phyloP scores from a whole-genome alignment of 192 early-diverging fungal species.

The Geranomyces michiganensis region DNA sequence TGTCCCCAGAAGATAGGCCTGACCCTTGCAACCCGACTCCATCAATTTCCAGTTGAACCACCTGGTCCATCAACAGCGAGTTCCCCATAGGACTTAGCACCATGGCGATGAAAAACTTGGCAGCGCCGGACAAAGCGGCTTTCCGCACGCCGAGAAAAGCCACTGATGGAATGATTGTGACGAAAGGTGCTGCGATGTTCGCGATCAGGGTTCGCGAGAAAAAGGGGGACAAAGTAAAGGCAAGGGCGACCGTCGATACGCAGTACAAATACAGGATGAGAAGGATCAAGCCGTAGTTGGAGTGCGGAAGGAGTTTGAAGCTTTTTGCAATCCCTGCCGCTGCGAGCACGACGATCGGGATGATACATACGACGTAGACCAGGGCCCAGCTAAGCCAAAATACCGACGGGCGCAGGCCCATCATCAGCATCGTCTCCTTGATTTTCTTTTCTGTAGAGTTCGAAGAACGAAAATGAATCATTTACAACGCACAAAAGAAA shows the following conservation, averaged over 20 bases:
- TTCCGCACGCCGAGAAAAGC: slow-evolving; percentile 23
- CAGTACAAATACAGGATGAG: slow-evolving; percentile 63
- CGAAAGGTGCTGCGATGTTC: slow-evolving; percentile 65
- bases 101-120: slow-evolving; percentile 53
- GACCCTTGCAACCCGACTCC: slow-evolving; percentile 48
- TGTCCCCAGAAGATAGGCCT: slow-evolving; percentile 41
- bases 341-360: background rate
- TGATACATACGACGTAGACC: background rate
- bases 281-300: slow-evolving; percentile 55
- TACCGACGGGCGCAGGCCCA: slow-evolving; percentile 53
- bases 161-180: slow-evolving; percentile 66
- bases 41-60: slow-evolving; percentile 58
- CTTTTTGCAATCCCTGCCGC: slow-evolving; percentile 47
- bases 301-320: slow-evolving; percentile 54
- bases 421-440: slow-evolving; percentile 64
- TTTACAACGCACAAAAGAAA: slow-evolving; percentile 65
- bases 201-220: slow-evolving; percentile 53
- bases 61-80: slow-evolving; percentile 55
- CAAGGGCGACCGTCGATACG: slow-evolving; percentile 62
- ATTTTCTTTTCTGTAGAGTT: slow-evolving; percentile 68
- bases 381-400: slow-evolving; percentile 33
- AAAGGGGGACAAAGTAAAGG: slow-evolving; percentile 61
- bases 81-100: slow-evolving; percentile 45
- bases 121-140: slow-evolving; percentile 34
- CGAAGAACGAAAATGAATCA: too few relatives aligned